Conservation (phyloP, 257 asterid species). For the Salvia hispanica region DNA sequence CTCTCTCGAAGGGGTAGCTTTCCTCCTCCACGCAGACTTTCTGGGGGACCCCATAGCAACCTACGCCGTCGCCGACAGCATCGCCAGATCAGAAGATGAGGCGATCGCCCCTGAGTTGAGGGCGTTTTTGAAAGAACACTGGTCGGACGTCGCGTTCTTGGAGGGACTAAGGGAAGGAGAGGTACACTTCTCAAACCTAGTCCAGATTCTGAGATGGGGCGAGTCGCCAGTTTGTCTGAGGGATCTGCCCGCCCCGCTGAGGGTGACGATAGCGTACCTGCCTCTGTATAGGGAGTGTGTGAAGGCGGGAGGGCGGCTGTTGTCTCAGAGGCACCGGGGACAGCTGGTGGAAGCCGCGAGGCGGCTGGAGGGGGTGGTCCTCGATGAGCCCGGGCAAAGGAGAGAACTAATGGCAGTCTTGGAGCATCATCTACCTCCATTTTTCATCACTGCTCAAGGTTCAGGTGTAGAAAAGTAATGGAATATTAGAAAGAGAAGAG, state of each 20-base stretch:
- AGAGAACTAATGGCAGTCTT: conserved; percentile 68
- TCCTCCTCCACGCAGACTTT: conserved; percentile 82
- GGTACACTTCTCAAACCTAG: conserved; percentile 62
- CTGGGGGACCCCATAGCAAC: conserved; percentile 82
- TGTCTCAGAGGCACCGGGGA: conserved; percentile 82
- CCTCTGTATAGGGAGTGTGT: conserved; percentile 87
- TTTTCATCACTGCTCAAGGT: conserved; percentile 44
- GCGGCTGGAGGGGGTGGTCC: conserved; percentile 62
- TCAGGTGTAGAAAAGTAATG: no score
- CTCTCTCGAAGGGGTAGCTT: conserved; percentile 86
- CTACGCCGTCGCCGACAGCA: conserved; percentile 88
- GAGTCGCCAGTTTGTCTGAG: conserved; percentile 64
- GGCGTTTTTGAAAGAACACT: conserved; percentile 65
- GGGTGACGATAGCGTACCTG: conserved; percentile 84
- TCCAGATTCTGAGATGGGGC: conserved; percentile 65
- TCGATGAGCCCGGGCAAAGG: conserved; percentile 61
- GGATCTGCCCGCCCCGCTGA: conserved; percentile 80
- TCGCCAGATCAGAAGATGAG: conserved; percentile 77
- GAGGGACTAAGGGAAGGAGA: conserved; percentile 66
- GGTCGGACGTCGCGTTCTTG: conserved; percentile 80
- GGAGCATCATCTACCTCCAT: conserved; percentile 82
- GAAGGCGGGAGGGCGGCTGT: conserved; percentile 65
- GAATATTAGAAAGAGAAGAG: no score
- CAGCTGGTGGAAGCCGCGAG: conserved; percentile 77
- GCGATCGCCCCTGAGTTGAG: conserved; percentile 73